Conservation (phyloP, 139 green algal genomes). For the Diplosphaera chodatii region DNA sequence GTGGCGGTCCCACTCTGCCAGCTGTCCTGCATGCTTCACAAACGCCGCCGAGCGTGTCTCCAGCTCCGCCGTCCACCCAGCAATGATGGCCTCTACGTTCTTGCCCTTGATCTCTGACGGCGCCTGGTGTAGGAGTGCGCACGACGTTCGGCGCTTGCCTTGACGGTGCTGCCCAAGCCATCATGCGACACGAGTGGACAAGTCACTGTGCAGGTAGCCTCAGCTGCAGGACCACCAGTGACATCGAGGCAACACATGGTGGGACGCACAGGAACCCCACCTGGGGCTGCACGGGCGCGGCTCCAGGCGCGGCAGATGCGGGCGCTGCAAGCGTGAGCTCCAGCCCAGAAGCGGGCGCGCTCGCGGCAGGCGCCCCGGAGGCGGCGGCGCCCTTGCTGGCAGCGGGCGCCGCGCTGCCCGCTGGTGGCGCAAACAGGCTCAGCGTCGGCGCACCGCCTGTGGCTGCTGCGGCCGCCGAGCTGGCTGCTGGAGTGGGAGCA, state of each 20-base stretch:
- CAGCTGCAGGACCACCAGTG: too few species aligned
- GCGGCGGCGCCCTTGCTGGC: conserved; percentile 4
- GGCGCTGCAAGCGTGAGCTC: conserved; percentile 2
- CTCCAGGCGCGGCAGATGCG: conserved; percentile 5
- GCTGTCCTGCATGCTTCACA: conserved; percentile 66
- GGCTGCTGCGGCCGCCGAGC: not conserved
- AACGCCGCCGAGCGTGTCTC: conserved; percentile 72
- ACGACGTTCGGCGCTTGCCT: too few species aligned
- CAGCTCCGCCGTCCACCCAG: conserved; percentile 66
- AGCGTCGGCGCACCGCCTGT: not conserved
- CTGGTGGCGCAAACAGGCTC: not conserved
- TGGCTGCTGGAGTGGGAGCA: not conserved
- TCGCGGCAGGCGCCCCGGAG: conserved; percentile 6
- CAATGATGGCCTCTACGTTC: conserved; percentile 65
- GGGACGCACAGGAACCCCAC: not conserved
- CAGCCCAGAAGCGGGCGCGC: conserved; percentile 4
- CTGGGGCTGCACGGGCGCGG: conserved; percentile 9
- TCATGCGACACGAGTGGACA: too few species aligned
- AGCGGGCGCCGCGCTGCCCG: not conserved
- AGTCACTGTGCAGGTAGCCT: too few species aligned
- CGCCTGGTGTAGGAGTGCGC: too few species aligned
- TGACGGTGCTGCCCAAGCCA: too few species aligned
- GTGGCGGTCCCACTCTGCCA: conserved; percentile 73
- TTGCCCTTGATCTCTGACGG: conserved; percentile 30
- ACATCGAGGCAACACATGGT: too few species aligned